Evolutionary conservation across 371 early-diverging fungal species (phyloP).

Genomic region (Blastocladiella emersonii): DNA sequence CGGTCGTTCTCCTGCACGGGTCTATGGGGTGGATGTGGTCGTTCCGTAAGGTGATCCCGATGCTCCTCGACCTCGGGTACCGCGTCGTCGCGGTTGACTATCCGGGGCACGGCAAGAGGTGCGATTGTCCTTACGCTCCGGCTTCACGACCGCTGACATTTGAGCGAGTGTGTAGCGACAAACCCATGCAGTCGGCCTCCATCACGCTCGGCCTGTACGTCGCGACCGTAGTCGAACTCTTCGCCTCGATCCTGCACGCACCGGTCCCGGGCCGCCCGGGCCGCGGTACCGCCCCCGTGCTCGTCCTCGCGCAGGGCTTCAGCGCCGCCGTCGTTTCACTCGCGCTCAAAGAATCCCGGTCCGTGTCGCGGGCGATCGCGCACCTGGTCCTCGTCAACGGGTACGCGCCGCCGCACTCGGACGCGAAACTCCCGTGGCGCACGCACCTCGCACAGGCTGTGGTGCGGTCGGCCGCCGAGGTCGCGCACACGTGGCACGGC

Average conservation of each 20-base stretch:
- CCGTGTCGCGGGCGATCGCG: background rate
- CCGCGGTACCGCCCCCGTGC: background rate
- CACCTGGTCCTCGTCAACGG: constrained; percentile 5
- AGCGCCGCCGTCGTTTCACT: background rate
- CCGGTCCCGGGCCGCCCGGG: background rate
- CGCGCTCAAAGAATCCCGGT: background rate
- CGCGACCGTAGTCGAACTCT: background rate
- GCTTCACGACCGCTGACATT: too few relatives aligned
- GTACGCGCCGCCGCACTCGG: too few relatives aligned
- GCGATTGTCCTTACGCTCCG: too few relatives aligned
- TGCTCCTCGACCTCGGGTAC: background rate
- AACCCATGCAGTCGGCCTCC: background rate
- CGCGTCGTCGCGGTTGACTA: background rate
- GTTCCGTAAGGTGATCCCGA: background rate
- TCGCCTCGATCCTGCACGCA: background rate
- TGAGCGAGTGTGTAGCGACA: too few relatives aligned
- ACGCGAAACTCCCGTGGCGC: too few relatives aligned
- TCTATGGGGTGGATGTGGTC: background rate
- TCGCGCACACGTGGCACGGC: too few relatives aligned
- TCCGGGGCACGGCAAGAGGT: background rate
- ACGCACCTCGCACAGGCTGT: too few relatives aligned
- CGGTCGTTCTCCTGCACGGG: background rate
- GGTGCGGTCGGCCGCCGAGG: too few relatives aligned
- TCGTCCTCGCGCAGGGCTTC: background rate
- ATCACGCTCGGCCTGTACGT: background rate